phyloP scores from a whole-genome alignment of 352 stramenopile species.

The Phytopythium litorale region DNA sequence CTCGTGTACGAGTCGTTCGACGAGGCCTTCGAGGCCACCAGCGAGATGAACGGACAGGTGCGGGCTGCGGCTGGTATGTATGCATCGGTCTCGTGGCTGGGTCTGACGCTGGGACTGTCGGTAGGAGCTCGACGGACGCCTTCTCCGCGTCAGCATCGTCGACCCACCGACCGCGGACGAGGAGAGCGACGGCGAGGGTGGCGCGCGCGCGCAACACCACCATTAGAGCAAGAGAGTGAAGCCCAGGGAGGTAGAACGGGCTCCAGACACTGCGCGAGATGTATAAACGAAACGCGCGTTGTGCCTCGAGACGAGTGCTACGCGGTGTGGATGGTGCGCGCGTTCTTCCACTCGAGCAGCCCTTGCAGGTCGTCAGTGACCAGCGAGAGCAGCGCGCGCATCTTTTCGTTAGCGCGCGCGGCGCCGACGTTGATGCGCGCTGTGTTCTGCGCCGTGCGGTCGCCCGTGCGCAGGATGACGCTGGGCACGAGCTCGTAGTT shows the following conservation, averaged over 20 bases:
- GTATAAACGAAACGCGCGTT: background rate
- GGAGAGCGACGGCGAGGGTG: background rate
- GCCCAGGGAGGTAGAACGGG: background rate
- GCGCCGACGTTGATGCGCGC: conserved; percentile 67
- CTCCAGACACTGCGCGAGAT: background rate
- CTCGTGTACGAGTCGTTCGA: conserved; percentile 68
- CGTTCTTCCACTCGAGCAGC: conserved; percentile 78
- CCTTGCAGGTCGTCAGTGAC: conserved; percentile 69
- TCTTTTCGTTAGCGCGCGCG: conserved; percentile 67
- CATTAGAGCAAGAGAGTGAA: background rate
- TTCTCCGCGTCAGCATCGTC: conserved; percentile 75
- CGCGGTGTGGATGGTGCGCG: conserved; percentile 40
- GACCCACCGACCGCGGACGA: conserved; percentile 25
- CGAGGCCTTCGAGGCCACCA: conserved; percentile 61
- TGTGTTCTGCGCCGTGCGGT: conserved; percentile 51
- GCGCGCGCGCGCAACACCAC: background rate
- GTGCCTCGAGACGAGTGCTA: background rate
- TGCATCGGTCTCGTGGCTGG: background rate
- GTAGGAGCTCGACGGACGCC: conserved; percentile 62
- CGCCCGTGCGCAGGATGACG: conserved; percentile 31
- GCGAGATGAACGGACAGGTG: conserved; percentile 78
- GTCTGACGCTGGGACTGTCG: background rate
- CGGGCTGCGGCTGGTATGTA: background rate
- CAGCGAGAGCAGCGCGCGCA: conserved; percentile 49
- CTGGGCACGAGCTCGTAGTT: conserved; percentile 84